Percentiles rank a stretch among this genome's conserved stretches.
Conservation (phyloP, 371 early-diverging fungal species). For the Globomyces sp. region DNA sequence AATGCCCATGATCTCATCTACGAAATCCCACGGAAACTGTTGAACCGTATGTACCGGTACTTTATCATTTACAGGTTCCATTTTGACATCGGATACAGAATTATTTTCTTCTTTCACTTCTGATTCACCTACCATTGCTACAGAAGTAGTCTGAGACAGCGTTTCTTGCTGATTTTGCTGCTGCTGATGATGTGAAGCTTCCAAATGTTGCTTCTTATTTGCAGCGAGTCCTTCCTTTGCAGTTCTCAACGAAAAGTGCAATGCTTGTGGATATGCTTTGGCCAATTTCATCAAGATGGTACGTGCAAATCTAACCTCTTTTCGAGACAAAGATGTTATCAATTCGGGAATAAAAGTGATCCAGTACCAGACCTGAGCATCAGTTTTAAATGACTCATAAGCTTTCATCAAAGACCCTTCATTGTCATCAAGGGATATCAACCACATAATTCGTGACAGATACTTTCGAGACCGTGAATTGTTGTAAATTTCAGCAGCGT, state of each 20-base stretch:
- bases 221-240: slow-evolving; percentile 79
- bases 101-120: neutral
- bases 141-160: neutral
- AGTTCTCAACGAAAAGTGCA: slow-evolving; percentile 93
- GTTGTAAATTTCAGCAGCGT: slow-evolving; percentile 89
- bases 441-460: slow-evolving; percentile 89
- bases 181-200: slow-evolving; percentile 12
- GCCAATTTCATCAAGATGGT: slow-evolving; percentile 89
- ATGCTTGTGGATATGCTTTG: slow-evolving; percentile 93
- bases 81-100: slow-evolving; percentile 4
- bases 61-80: slow-evolving; percentile 28
- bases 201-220: slow-evolving; percentile 56
- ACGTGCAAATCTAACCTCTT: slow-evolving; percentile 78
- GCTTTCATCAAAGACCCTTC: slow-evolving; percentile 71
- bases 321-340: slow-evolving; percentile 70
- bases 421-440: slow-evolving; percentile 88
- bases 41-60: slow-evolving; percentile 17
- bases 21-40: slow-evolving; percentile 63
- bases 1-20: slow-evolving; percentile 96
- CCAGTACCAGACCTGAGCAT: slow-evolving; percentile 96
- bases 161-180: slow-evolving; percentile 18
- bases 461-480: slow-evolving; percentile 85
- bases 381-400: slow-evolving; percentile 86
- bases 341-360: slow-evolving; percentile 97
- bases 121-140: slow-evolving; percentile 7